Conservation (phyloP, 2,329 filamentous ascomycete species). For the Incumbomyces delicatus region DNA sequence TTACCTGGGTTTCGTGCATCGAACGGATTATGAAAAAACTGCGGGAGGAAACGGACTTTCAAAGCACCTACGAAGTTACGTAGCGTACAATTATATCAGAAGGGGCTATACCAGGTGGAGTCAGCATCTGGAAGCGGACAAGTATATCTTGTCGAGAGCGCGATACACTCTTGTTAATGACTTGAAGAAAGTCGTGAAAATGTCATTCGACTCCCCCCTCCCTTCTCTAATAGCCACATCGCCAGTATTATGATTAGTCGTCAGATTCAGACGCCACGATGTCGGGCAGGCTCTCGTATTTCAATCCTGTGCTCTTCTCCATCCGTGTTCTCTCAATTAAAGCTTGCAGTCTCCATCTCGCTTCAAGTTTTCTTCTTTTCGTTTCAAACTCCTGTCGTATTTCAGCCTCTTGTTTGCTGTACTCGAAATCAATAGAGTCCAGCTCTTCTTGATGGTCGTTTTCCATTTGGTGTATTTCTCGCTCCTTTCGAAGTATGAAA, state of each 20-base stretch:
- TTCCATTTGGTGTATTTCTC: conserved; percentile 28
- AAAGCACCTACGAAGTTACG: too few relatives aligned
- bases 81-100: too few relatives aligned
- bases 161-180: too few relatives aligned
- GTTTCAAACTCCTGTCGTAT: conserved; percentile 25
- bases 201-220: too few relatives aligned
- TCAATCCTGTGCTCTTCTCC: conserved; percentile 27
- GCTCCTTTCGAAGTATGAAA: conserved; percentile 30
- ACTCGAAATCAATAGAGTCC: conserved; percentile 24
- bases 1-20: too few relatives aligned
- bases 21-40: too few relatives aligned
- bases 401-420: conserved; percentile 22
- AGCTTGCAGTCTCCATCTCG: conserved; percentile 35
- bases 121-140: too few relatives aligned
- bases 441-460: conserved; percentile 26
- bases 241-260: not conserved
- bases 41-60: too few relatives aligned
- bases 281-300: conserved; percentile 31
- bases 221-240: too few relatives aligned
- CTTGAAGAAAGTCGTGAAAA: too few relatives aligned
- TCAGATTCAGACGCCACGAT: conserved; percentile 6
- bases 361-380: conserved; percentile 27
- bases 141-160: too few relatives aligned
- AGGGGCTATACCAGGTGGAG: too few relatives aligned
- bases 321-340: conserved; percentile 31